Evolutionary conservation across 345 rosid genomes (phyloP).

Genomic region (Schrenkiella parvula): DNA sequence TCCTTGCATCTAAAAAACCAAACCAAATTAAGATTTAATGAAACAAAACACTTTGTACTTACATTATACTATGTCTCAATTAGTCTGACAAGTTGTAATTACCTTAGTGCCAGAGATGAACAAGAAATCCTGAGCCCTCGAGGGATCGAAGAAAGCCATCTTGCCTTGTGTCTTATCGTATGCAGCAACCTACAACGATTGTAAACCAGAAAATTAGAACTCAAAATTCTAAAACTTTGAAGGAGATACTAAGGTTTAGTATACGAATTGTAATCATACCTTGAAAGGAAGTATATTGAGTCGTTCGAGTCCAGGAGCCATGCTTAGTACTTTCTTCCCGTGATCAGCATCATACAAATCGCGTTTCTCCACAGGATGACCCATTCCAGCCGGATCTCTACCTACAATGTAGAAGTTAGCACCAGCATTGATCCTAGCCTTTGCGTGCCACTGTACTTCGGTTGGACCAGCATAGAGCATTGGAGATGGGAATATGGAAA

Average conservation of each 20-base stretch:
- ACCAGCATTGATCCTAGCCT: slow-evolving; percentile 93
- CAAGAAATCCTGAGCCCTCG: slow-evolving; percentile 76
- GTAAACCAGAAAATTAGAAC: neutral
- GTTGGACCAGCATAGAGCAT: slow-evolving; percentile 99
- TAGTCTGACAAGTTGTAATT: neutral
- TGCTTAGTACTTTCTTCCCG: slow-evolving; percentile 89
- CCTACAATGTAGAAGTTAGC: slow-evolving; percentile 98
- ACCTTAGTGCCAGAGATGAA: slow-evolving; percentile 98
- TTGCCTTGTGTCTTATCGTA: slow-evolving; percentile 92
- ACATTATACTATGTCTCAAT: neutral
- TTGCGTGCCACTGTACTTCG: slow-evolving; percentile 99
- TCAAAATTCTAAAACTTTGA: neutral
- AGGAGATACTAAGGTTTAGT: neutral
- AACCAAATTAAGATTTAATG: neutral
- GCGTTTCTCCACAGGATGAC: slow-evolving; percentile 91
- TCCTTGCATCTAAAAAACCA: slow-evolving; percentile 61
- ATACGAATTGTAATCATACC: slow-evolving; percentile 41
- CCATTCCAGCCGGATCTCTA: slow-evolving; percentile 97
- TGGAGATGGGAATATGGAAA: slow-evolving; percentile 96
- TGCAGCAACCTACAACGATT: slow-evolving; percentile 66
- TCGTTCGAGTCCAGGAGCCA: slow-evolving; percentile 95
- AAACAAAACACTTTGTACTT: neutral
- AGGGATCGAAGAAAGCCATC: slow-evolving; percentile 95
- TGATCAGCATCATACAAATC: slow-evolving; percentile 96
- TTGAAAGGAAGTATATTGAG: slow-evolving; percentile 93